Conservation (phyloP, 352 stramenopile species). For the Pythium myriotylum region DNA sequence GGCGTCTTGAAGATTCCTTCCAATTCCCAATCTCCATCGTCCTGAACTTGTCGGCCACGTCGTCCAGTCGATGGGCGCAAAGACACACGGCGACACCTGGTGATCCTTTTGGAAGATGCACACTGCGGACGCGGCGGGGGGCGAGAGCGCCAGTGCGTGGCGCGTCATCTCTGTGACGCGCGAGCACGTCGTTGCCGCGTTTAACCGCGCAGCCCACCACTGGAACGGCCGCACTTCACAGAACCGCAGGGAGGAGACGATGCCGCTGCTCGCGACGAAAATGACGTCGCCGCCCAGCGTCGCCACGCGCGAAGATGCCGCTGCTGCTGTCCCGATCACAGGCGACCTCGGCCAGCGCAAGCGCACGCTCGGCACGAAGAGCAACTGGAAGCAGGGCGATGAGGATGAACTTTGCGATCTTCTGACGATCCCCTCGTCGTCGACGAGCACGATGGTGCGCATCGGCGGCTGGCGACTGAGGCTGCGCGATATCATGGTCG, state of each 20-base stretch:
- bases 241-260: neutral
- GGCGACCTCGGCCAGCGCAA: conserved; percentile 1
- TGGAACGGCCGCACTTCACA: neutral
- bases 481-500: conserved; percentile 17
- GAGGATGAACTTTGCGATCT: conserved; percentile 9
- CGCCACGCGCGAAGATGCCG: neutral
- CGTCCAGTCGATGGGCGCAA: conserved; percentile 10
- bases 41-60: neutral
- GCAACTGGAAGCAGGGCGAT: neutral
- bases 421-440: neutral
- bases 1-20: neutral
- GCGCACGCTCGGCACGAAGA: neutral
- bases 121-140: neutral
- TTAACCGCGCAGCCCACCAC: neutral
- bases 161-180: conserved; percentile 19
- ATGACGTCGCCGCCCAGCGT: conserved; percentile 9
- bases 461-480: conserved; percentile 14
- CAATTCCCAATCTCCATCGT: neutral
- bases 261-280: conserved; percentile 10
- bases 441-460: conserved; percentile 10
- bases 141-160: conserved; percentile 8
- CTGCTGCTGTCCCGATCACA: neutral
- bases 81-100: conserved; percentile 5
- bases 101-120: neutral
- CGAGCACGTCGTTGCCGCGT: neutral